phyloP scores from a whole-genome alignment of 139 green algal genomes.

The Chlamydomonas asymmetrica region DNA sequence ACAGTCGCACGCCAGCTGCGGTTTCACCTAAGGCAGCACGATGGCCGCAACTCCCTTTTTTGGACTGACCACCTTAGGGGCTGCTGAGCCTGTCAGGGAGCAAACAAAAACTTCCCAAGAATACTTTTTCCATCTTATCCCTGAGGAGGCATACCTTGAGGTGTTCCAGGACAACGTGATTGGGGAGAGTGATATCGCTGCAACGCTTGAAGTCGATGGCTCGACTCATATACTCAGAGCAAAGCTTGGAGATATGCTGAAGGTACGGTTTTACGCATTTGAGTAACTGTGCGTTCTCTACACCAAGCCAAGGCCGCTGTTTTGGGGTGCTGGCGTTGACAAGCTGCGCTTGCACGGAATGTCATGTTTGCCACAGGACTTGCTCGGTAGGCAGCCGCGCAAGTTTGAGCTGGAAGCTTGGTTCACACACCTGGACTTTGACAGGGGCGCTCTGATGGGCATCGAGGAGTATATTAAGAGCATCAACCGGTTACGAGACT shows the following conservation, averaged over 20 bases:
- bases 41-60: conserved; percentile 9
- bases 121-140: conserved; percentile 4
- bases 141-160: background rate
- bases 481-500: conserved; percentile 17
- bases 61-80: conserved; percentile 4
- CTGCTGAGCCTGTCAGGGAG: conserved; percentile 10
- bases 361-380: no score
- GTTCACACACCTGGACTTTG: conserved; percentile 44
- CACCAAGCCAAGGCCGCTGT: no score
- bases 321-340: no score
- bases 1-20: no score
- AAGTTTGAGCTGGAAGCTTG: conserved; percentile 39
- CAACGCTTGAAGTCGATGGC: conserved; percentile 28
- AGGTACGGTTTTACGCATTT: no score
- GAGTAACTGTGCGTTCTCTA: no score
- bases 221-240: conserved; percentile 22
- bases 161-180: conserved; percentile 8
- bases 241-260: conserved; percentile 35
- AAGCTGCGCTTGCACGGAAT: no score
- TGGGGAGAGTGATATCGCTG: background rate
- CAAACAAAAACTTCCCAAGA: background rate
- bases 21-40: no score
- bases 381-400: conserved; percentile 27
- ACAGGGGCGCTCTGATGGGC: conserved; percentile 23
- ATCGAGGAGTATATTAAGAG: conserved; percentile 33